Evolutionary conservation across 345 rosid species (phyloP).

Genomic region (Trapa bicornis): DNA sequence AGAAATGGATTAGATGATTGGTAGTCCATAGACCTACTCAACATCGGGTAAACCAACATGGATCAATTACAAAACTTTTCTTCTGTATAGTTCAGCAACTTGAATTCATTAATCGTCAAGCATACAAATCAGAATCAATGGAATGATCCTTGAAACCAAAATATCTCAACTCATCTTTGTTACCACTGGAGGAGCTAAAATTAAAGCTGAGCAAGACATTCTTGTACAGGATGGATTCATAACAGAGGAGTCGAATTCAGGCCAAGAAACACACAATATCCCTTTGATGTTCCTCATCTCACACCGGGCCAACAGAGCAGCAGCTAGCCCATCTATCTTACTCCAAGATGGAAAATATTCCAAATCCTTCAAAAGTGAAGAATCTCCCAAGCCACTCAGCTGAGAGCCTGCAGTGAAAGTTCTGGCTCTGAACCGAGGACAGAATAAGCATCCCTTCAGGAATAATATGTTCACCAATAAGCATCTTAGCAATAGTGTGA

Average conservation of each 20-base stretch:
- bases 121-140: constrained; percentile 47
- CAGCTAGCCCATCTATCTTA: constrained; percentile 68
- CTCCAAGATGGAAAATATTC: constrained; percentile 90
- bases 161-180: constrained; percentile 18
- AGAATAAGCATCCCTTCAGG: constrained; percentile 60
- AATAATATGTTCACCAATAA: constrained; percentile 49
- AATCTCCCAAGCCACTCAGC: constrained; percentile 24
- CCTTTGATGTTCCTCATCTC: constrained; percentile 70
- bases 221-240: constrained; percentile 34
- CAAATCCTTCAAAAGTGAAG: constrained; percentile 32
- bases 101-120: constrained; percentile 20
- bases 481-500: constrained; percentile 54
- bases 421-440: constrained; percentile 66
- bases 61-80: background rate
- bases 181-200: constrained; percentile 14
- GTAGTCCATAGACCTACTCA: too few relatives aligned
- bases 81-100: background rate
- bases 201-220: constrained; percentile 38
- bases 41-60: background rate
- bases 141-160: constrained; percentile 29
- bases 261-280: constrained; percentile 65
- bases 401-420: constrained; percentile 69
- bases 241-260: constrained; percentile 46
- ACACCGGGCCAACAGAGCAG: constrained; percentile 65
- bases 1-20: too few relatives aligned